These are phyloP conservation scores for Delitschia confertaspora DNA, from an alignment of 495 filamentous ascomycete genomes.

Conservation along the genomic window DNA sequence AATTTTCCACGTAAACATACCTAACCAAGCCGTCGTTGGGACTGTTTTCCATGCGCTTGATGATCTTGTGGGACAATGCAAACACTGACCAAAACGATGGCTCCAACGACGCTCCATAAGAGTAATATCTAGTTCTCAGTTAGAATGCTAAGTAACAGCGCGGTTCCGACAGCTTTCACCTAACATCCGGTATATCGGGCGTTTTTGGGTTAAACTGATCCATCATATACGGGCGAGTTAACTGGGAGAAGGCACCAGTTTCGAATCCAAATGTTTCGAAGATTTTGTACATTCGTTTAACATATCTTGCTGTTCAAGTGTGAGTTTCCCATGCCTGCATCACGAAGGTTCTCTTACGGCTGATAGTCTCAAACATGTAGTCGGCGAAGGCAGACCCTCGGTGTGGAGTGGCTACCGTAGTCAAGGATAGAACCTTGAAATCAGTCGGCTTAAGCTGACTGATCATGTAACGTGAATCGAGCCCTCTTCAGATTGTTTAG, in stretches of 20 bases:
- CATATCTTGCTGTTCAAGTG: constrained; percentile 23
- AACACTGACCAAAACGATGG: constrained; percentile 66
- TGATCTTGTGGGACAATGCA: constrained; percentile 58
- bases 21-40: constrained; percentile 84
- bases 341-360: constrained; percentile 35
- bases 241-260: constrained; percentile 73
- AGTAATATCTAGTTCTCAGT: constrained; percentile 57
- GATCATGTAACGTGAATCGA: constrained; percentile 91
- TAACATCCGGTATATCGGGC: constrained; percentile 62
- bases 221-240: constrained; percentile 74
- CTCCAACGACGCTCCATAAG: constrained; percentile 71
- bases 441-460: constrained; percentile 61
- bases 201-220: constrained; percentile 74
- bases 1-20: constrained; percentile 3
- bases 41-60: constrained; percentile 57
- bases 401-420: constrained; percentile 84
- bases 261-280: constrained; percentile 61
- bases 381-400: constrained; percentile 74
- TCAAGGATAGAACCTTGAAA: constrained; percentile 68
- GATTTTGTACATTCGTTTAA: constrained; percentile 62
- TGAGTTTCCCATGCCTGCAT: too few relatives aligned
- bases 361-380: constrained; percentile 66
- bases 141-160: not conserved
- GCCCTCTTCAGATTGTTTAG: constrained; percentile 47
- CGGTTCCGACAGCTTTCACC: constrained; percentile 34